Evolutionary conservation across 805 yeast genomes (phyloP), one percentile per base, ranked within the genome.

Genomic region (Hanseniaspora singularis): DNA sequence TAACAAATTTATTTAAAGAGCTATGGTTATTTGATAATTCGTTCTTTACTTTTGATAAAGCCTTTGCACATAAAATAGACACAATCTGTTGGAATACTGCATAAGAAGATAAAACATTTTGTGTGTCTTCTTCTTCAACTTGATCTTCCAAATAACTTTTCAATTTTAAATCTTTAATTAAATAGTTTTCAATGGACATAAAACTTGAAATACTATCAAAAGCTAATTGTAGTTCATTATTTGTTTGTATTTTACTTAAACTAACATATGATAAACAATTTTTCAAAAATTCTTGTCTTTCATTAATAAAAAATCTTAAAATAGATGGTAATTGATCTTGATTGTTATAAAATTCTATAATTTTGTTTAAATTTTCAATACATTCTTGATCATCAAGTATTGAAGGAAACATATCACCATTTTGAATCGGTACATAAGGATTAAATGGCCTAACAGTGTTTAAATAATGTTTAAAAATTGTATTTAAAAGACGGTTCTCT

Each of bases 151-250:
- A 33, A 36, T 34, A 42, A 4, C 27, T 18, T 7, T 27, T 22
- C 19, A 42, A 33, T 22, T 42, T 42, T 28, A 42, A 42, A 36
- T 42, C 46, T 30, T 42, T 42, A 8, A 42, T 22, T 40, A 42
- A 28, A 23, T 27, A 42, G 16, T 20, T 42, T n/a, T 42, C 46
- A n/a, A 42, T n/a, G 8, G 46, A 42, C 3, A 42, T 42, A 15
- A 42, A 42, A 27, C 37, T 30, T 8, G 40, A 42, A 2, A 42
- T 30, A 10, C 39, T 33, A 15, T 42, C 46, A 42, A 42, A 33
- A 19, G 46, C 40, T 20, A 33, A 10, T 20, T 34, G 33, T 15
- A 42, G 11, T 8, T 42, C 34, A n/a, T 42, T 34, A 22, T 34
- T 28, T n/a, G 26, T 30, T 14, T 34, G 33, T 19, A 42, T 42